Conservation (phyloP, 768 basidiomycete genomes). For the Panus rudis region DNA sequence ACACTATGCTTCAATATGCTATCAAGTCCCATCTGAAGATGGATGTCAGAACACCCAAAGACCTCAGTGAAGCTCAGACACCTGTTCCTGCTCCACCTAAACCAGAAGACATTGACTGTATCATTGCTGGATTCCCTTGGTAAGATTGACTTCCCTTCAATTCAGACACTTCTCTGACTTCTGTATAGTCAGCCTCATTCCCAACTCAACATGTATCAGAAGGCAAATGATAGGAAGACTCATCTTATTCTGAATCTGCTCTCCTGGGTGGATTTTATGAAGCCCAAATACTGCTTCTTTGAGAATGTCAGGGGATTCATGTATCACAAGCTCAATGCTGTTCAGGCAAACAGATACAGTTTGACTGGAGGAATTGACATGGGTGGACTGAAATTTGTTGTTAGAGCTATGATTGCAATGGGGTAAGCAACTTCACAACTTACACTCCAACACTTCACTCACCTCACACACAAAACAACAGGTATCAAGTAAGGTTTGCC, state of each 20-base stretch:
- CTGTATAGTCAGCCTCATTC: slow-evolving; percentile 64
- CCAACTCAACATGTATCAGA: slow-evolving; percentile 61
- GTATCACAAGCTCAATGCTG: slow-evolving; percentile 30
- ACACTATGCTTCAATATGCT: slow-evolving; percentile 50
- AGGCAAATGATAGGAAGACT: slow-evolving; percentile 59
- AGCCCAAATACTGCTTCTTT: slow-evolving; percentile 38
- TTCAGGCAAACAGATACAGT: slow-evolving; percentile 32
- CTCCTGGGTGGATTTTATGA: slow-evolving; percentile 35
- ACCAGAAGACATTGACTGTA: slow-evolving; percentile 50
- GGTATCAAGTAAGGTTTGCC: slow-evolving; percentile 37
- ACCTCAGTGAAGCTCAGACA: slow-evolving; percentile 30
- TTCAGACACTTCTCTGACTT: no score
- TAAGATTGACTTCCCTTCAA: slow-evolving; percentile 23
- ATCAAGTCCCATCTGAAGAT: slow-evolving; percentile 33
- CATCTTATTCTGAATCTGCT: slow-evolving; percentile 58
- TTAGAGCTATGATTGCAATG: slow-evolving; percentile 57
- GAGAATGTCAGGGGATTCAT: slow-evolving; percentile 45
- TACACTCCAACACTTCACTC: not conserved
- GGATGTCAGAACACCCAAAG: slow-evolving; percentile 30
- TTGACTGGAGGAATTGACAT: slow-evolving; percentile 59
- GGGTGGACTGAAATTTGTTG: slow-evolving; percentile 68
- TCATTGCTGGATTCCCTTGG: slow-evolving; percentile 77
- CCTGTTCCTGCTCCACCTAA: slow-evolving; percentile 39
- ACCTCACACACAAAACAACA: slow-evolving; percentile 13
- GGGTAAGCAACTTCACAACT: slow-evolving; percentile 33